Evolutionary conservation across 352 stramenopile species (phyloP).

Genomic region (Phytophthora pinifolia): DNA sequence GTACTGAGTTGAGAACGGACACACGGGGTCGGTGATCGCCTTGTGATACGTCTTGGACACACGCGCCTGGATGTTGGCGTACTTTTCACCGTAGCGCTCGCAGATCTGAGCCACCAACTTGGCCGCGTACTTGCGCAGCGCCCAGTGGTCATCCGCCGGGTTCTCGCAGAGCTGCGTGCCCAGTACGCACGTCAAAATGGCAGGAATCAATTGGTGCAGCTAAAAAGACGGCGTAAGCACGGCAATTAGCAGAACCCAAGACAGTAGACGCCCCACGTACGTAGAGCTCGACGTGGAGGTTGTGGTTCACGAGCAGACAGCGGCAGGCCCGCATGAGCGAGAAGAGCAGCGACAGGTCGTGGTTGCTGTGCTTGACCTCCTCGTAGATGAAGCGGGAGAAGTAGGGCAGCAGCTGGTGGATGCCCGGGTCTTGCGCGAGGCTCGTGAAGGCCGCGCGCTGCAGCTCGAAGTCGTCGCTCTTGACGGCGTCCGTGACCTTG

Average conservation of each 20-base stretch:
- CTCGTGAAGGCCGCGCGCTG: slow-evolving; percentile 80
- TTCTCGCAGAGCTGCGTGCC: slow-evolving; percentile 89
- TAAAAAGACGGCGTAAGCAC: slow-evolving; percentile 19
- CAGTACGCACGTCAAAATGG: slow-evolving; percentile 93
- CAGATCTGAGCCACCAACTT: slow-evolving; percentile 85
- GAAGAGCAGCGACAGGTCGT: slow-evolving; percentile 72
- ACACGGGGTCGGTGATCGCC: slow-evolving; percentile 74
- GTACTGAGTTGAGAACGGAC: slow-evolving; percentile 89
- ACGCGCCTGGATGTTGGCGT: slow-evolving; percentile 90
- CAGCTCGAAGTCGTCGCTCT: slow-evolving; percentile 69
- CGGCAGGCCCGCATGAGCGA: slow-evolving; percentile 89
- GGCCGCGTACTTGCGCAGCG: slow-evolving; percentile 83
- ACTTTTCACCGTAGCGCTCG: slow-evolving; percentile 87
- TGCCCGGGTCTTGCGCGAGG: slow-evolving; percentile 80
- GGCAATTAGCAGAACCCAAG: not conserved
- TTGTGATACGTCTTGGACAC: slow-evolving; percentile 92
- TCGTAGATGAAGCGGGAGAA: slow-evolving; percentile 90
- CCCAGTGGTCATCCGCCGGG: slow-evolving; percentile 89
- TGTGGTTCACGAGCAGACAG: slow-evolving; percentile 90
- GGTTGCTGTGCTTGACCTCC: slow-evolving; percentile 84
- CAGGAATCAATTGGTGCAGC: slow-evolving; percentile 93
- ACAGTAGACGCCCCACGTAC: slow-evolving; percentile 40
- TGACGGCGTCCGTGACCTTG: slow-evolving; percentile 84
- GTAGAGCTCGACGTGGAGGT: slow-evolving; percentile 93
- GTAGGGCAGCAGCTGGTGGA: slow-evolving; percentile 90